Conservation (phyloP, 208 protist genomes). For the Polymyxa betae region DNA sequence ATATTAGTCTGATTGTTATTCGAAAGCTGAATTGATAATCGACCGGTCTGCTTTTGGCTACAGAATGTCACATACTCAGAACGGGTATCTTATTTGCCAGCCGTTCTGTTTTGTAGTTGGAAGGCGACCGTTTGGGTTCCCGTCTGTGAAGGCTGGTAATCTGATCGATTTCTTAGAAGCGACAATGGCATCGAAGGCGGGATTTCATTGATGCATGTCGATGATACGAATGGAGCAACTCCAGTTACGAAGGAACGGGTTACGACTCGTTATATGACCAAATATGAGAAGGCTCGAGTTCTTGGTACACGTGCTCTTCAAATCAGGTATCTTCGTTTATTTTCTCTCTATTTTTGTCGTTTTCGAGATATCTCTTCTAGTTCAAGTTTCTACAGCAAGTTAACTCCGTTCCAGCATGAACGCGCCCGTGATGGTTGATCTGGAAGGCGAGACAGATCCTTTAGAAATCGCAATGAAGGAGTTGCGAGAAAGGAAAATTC, state of each 20-base stretch:
- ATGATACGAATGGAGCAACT: not conserved
- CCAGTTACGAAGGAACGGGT: slow-evolving; percentile 27
- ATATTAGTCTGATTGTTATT: too few species aligned
- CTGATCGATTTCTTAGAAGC: too few species aligned
- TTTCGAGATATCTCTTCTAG: too few species aligned
- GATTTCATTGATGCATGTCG: not conserved
- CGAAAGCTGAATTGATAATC: too few species aligned
- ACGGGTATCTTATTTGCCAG: too few species aligned
- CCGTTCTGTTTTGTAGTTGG: too few species aligned
- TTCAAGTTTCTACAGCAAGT: not conserved
- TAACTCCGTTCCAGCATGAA: slow-evolving; percentile 81
- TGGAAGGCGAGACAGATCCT: slow-evolving; percentile 96
- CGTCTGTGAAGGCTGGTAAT: too few species aligned
- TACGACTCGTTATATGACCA: slow-evolving; percentile 95
- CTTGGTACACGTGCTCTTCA: slow-evolving; percentile 96
- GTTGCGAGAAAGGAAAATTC: slow-evolving; percentile 91
- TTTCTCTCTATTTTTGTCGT: not conserved
- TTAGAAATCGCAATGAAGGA: slow-evolving; percentile 96
- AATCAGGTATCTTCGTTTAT: slow-evolving; percentile 79
- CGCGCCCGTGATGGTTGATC: slow-evolving; percentile 92
- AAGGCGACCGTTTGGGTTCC: too few species aligned
- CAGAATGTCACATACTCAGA: too few species aligned
- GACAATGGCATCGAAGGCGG: not conserved
- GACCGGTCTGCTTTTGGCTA: too few species aligned
- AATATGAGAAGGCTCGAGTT: slow-evolving; percentile 96